Percentiles rank a stretch among this genome's conserved stretches.
phyloP scores from a whole-genome alignment of 306 rosid genomes.

The Quercus alba region DNA sequence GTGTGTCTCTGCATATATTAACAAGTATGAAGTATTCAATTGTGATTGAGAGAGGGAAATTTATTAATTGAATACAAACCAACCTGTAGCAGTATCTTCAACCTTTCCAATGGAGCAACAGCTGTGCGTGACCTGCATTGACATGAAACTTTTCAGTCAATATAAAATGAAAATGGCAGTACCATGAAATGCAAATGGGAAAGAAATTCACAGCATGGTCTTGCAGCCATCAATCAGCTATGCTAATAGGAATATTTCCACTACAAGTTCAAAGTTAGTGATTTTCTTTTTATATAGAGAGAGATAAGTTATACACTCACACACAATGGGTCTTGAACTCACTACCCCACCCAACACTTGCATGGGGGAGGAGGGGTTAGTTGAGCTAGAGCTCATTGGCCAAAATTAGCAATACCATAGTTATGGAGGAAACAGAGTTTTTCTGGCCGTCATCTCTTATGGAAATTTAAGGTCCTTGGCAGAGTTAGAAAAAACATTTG shows the following conservation, averaged over 20 bases:
- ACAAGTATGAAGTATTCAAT: slow-evolving; percentile 7
- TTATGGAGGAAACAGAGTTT: neutral
- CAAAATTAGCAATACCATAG: neutral
- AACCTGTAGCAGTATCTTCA: slow-evolving; percentile 98
- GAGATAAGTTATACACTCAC: too few species aligned
- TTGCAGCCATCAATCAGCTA: neutral
- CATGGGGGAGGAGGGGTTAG: too few species aligned
- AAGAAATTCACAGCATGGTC: neutral
- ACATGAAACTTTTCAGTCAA: neutral
- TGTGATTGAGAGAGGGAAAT: neutral
- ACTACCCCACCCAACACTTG: too few species aligned
- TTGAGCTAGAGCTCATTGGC: too few species aligned
- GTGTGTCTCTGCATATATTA: neutral
- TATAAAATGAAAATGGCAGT: neutral
- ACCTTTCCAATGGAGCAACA: slow-evolving; percentile 94
- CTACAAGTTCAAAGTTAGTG: neutral
- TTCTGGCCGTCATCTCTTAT: neutral
- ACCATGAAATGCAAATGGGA: neutral
- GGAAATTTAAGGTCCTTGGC: neutral
- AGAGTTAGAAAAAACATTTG: neutral
- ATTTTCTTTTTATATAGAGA: too few species aligned
- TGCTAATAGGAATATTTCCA: neutral
- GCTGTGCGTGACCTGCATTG: slow-evolving; percentile 90
- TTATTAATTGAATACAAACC: slow-evolving; percentile 9
- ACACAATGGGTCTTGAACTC: too few species aligned